phyloP scores from a whole-genome alignment of 148 eudicot species.

The Mesembryanthemum crystallinum region DNA sequence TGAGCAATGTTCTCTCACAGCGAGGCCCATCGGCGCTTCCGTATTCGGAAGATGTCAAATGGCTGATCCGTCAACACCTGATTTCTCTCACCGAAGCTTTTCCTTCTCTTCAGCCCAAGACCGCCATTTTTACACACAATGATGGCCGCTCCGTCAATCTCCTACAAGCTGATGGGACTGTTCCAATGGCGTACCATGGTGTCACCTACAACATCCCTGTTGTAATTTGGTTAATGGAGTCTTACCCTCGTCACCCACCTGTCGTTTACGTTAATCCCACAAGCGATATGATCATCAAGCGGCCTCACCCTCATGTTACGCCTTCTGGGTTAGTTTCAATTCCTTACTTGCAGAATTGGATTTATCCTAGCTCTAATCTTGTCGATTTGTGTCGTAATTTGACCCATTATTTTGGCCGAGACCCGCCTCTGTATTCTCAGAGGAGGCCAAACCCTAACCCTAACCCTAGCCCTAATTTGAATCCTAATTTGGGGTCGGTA shows the following conservation, averaged over 20 bases:
- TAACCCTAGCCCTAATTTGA: constrained; percentile 2
- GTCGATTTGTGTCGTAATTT: constrained; percentile 60
- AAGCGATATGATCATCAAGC: constrained; percentile 79
- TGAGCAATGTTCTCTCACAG: constrained; percentile 80
- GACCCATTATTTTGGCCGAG: constrained; percentile 47
- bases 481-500: constrained; percentile 11
- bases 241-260: constrained; percentile 77
- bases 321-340: constrained; percentile 69
- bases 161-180: constrained; percentile 85
- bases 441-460: constrained; percentile 41
- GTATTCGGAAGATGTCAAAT: constrained; percentile 75
- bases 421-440: constrained; percentile 86
- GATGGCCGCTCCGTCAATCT: constrained; percentile 85
- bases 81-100: constrained; percentile 46
- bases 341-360: constrained; percentile 76
- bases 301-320: constrained; percentile 64
- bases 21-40: constrained; percentile 76
- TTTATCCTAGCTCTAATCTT: constrained; percentile 74
- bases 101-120: constrained; percentile 73
- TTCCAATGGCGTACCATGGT: constrained; percentile 59
- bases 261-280: constrained; percentile 82
- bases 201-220: constrained; percentile 84
- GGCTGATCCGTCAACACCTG: constrained; percentile 91
- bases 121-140: constrained; percentile 80
- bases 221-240: constrained; percentile 75